phyloP scores from a whole-genome alignment of 768 basidiomycete genomes.

The Naganishia vishniacii region DNA sequence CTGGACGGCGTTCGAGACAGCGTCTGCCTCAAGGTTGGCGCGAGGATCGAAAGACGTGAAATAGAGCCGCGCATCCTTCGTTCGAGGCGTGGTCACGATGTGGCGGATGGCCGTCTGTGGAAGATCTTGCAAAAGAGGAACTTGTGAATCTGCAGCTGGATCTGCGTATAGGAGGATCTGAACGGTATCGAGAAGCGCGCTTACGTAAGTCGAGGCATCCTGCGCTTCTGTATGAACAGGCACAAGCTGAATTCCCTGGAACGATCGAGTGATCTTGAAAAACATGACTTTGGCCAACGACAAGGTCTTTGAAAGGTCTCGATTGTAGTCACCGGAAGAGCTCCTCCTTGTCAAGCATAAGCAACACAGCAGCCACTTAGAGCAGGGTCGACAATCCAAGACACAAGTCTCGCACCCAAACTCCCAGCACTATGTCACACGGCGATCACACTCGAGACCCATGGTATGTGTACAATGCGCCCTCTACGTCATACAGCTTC shows the following conservation, averaged over 20 bases:
- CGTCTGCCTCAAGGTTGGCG: neutral
- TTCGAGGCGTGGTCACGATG: too few species aligned
- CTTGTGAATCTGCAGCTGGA: too few species aligned
- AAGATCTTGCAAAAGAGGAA: neutral
- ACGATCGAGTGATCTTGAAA: constrained; percentile 16
- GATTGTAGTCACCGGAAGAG: too few species aligned
- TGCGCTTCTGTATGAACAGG: neutral
- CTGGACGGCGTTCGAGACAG: neutral
- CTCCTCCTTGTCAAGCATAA: too few species aligned
- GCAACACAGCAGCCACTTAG: neutral
- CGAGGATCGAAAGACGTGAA: neutral
- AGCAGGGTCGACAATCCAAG: neutral
- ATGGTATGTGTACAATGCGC: constrained; percentile 55
- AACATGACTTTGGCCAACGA: constrained; percentile 16
- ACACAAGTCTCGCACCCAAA: neutral
- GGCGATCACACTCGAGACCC: constrained; percentile 92
- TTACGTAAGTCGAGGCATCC: neutral
- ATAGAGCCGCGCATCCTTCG: neutral
- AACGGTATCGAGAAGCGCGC: constrained; percentile 9
- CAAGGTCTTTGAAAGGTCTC: too few species aligned
- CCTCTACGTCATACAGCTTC: constrained; percentile 2
- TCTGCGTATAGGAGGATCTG: neutral
- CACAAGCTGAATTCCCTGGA: neutral
- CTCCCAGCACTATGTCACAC: constrained; percentile 61
- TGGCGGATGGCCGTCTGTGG: neutral